These are phyloP conservation scores for Aspergillus sergii DNA, from an alignment of 2,329 filamentous ascomycete species.

Conservation along the genomic window DNA sequence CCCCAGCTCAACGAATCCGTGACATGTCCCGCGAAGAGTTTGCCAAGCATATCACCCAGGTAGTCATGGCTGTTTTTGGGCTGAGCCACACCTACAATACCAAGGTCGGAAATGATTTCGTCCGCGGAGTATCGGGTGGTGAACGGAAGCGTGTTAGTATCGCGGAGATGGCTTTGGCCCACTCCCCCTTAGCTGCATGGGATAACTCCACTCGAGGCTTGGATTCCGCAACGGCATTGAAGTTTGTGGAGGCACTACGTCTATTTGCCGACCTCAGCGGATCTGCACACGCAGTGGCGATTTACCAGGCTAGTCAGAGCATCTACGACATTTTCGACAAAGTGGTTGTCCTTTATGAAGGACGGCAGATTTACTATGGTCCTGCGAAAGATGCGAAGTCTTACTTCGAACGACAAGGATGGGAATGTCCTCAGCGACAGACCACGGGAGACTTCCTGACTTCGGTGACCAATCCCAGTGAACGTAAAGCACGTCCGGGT, in stretches of 20 bases:
- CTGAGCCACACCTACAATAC: conserved; percentile 52
- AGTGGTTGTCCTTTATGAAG: conserved; percentile 69
- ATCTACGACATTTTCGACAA: conserved; percentile 64
- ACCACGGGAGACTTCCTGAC: conserved; percentile 71
- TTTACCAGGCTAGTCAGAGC: conserved; percentile 53
- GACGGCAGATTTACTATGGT: conserved; percentile 74
- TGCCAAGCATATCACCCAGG: conserved; percentile 44
- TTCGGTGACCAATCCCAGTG: conserved; percentile 63
- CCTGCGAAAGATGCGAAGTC: conserved; percentile 58
- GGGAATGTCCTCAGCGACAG: conserved; percentile 65
- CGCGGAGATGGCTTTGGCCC: conserved; percentile 53
- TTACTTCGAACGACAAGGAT: conserved; percentile 71
- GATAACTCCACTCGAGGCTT: conserved; percentile 51
- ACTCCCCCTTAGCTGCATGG: conserved; percentile 47
- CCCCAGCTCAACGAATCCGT: conserved; percentile 36
- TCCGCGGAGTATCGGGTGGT: conserved; percentile 62
- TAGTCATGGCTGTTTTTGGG: conserved; percentile 46
- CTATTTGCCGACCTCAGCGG: conserved; percentile 49
- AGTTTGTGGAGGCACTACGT: conserved; percentile 54
- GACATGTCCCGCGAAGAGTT: conserved; percentile 38
- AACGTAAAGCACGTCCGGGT: conserved; percentile 57
- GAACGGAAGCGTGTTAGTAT: conserved; percentile 63
- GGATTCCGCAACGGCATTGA: conserved; percentile 55
- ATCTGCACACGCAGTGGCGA: conserved; percentile 52
- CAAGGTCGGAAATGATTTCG: conserved; percentile 54